Conservation (phyloP, 306 rosid species). For the Lathyrus aphaca region DNA sequence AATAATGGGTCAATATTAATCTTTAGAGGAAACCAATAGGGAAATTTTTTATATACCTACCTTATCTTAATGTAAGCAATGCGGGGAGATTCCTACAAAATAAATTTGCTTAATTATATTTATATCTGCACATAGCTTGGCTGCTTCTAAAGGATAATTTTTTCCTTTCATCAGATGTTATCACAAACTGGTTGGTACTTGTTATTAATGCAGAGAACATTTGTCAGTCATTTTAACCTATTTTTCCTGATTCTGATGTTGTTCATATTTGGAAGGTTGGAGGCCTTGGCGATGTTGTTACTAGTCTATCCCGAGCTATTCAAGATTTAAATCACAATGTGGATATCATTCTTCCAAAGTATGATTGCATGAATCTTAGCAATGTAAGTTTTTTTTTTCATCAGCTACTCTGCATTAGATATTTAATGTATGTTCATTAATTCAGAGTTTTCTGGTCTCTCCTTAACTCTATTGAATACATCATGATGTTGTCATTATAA, state of each 20-base stretch:
- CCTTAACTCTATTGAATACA: slow-evolving; percentile 20
- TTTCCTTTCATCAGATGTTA: slow-evolving; percentile 17
- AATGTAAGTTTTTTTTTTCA: slow-evolving; percentile 64
- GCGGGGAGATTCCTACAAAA: slow-evolving; percentile 2
- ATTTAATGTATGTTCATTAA: slow-evolving; percentile 5
- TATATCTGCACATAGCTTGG: slow-evolving; percentile 1
- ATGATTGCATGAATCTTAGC: slow-evolving; percentile 83
- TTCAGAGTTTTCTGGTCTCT: slow-evolving; percentile 21
- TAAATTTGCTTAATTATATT: not conserved
- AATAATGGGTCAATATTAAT: not conserved
- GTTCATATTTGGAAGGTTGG: slow-evolving; percentile 69
- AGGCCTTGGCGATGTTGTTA: slow-evolving; percentile 97
- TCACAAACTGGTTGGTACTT: not conserved
- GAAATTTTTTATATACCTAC: not conserved
- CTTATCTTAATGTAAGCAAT: not conserved
- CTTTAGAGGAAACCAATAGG: not conserved
- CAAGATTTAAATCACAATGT: slow-evolving; percentile 86
- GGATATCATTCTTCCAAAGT: slow-evolving; percentile 86
- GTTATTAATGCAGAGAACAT: slow-evolving; percentile 6
- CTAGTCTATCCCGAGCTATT: slow-evolving; percentile 84
- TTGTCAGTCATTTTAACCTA: slow-evolving; percentile 13
- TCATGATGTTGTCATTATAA: slow-evolving; percentile 23
- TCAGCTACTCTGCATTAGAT: slow-evolving; percentile 15
- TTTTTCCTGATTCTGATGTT: slow-evolving; percentile 30
- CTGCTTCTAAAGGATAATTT: slow-evolving; percentile 17